These are phyloP conservation scores for Dendrobium nobile DNA, from an alignment of 106 monocot species.

Conservation along the genomic window DNA sequence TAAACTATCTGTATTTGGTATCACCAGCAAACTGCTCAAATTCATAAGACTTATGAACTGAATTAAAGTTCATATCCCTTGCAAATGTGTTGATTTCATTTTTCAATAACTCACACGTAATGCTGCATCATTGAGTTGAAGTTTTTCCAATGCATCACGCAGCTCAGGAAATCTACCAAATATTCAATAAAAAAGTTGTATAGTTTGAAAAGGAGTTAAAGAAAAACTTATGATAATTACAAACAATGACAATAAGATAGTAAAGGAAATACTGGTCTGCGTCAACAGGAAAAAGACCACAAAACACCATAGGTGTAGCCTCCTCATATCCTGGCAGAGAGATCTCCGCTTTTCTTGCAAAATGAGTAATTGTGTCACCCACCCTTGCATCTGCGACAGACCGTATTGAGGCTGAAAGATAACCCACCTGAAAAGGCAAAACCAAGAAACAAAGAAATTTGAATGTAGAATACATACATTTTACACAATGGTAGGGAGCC, in stretches of 20 bases:
- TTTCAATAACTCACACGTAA: slow-evolving; percentile 39
- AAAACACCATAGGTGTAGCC: slow-evolving; percentile 94
- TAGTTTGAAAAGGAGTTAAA: not conserved
- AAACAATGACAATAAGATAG: not conserved
- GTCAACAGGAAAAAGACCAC: slow-evolving; percentile 92
- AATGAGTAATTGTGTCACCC: slow-evolving; percentile 91
- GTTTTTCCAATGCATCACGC: slow-evolving; percentile 93
- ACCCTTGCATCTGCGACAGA: slow-evolving; percentile 95
- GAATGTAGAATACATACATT: not conserved
- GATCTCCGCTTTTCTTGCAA: slow-evolving; percentile 52
- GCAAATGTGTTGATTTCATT: not conserved
- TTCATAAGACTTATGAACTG: not conserved
- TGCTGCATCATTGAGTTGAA: slow-evolving; percentile 97
- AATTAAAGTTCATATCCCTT: not conserved
- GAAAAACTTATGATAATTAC: not conserved
- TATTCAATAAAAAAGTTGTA: not conserved
- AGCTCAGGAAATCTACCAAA: slow-evolving; percentile 76
- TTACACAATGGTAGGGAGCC: not conserved
- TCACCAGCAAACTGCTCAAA: not conserved
- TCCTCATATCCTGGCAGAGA: slow-evolving; percentile 88
- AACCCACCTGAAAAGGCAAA: slow-evolving; percentile 59
- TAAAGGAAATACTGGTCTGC: slow-evolving; percentile 65
- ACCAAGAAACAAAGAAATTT: not conserved
- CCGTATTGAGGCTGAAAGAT: slow-evolving; percentile 91
- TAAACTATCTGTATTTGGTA: not conserved